A percentile compares a stretch with the other conserved stretches of the same genome.
Evolutionary conservation across 192 early-diverging fungal species (phyloP).

Genomic region (Helicostylum pulchrum): DNA sequence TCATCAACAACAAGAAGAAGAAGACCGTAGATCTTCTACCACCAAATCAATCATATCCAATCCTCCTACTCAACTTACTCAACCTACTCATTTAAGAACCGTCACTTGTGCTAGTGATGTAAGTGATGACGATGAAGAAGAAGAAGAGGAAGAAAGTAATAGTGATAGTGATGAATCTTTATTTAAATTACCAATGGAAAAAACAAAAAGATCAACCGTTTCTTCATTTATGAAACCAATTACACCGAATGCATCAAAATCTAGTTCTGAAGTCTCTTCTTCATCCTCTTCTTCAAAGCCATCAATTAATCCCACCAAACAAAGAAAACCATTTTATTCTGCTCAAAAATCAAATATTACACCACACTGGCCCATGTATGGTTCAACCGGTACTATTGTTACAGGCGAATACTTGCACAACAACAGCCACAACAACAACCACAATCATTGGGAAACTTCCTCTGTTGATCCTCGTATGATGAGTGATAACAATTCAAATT

Average conservation of each 20-base stretch:
- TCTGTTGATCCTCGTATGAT: conserved; percentile 8
- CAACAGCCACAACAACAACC: not conserved
- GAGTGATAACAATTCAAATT: not conserved
- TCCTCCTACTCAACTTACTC: not conserved
- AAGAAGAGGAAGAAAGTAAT: not conserved
- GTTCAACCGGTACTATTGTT: not conserved
- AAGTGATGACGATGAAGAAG: conserved; percentile 4
- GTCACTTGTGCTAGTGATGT: conserved; percentile 19
- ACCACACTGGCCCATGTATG: conserved; percentile 2
- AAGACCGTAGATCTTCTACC: too few relatives aligned
- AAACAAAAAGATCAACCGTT: not conserved
- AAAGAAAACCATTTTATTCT: not conserved
- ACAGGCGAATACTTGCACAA: not conserved
- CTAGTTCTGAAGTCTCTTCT: too few relatives aligned
- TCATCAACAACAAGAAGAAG: too few relatives aligned
- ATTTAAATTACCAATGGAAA: not conserved
- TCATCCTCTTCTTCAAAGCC: too few relatives aligned
- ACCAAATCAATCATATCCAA: not conserved
- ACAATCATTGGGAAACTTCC: not conserved
- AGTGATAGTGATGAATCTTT: conserved; percentile 4
- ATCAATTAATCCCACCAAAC: not conserved
- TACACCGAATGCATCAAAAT: too few relatives aligned
- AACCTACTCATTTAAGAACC: conserved; percentile 5
- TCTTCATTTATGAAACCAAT: not conserved
- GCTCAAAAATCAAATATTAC: not conserved